Percentiles rank a stretch among this genome's conserved stretches.
Evolutionary conservation across 805 yeast species (phyloP).

Genomic region (Clavispora carvajalis): DNA sequence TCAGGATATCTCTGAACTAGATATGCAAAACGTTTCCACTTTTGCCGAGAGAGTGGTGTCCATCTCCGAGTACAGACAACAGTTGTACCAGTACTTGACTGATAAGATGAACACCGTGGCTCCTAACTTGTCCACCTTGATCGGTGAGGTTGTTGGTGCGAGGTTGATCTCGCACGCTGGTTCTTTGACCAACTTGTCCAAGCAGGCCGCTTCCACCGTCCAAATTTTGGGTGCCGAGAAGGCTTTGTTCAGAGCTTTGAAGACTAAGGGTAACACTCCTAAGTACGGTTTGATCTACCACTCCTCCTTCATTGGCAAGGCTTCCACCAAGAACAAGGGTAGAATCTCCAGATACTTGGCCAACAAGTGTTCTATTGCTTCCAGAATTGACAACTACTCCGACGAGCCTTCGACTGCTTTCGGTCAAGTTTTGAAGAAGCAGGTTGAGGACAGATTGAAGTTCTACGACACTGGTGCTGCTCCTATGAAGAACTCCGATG

Average conservation of each 20-base stretch:
- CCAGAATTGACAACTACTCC: constrained; percentile 95
- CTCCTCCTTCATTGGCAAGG: constrained; percentile 96
- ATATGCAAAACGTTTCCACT: constrained; percentile 83
- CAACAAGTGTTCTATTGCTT: constrained; percentile 97
- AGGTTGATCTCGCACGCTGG: constrained; percentile 97
- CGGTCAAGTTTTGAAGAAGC: constrained; percentile 87
- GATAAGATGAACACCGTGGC: constrained; percentile 98
- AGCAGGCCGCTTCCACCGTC: constrained; percentile 97
- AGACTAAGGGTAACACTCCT: constrained; percentile 98
- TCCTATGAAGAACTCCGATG: constrained; percentile 93
- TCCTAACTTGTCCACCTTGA: constrained; percentile 71
- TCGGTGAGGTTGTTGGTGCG: constrained; percentile 98
- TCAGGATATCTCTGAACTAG: constrained; percentile 93
- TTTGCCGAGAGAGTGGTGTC: constrained; percentile 94
- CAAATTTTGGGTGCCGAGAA: constrained; percentile 99
- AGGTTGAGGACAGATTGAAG: constrained; percentile 95
- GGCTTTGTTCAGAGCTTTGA: constrained; percentile 96
- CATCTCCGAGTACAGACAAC: constrained; percentile 83
- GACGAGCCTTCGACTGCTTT: constrained; percentile 89
- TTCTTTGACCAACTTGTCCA: constrained; percentile 87
- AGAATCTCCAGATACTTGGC: constrained; percentile 98
- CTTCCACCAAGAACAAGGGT: constrained; percentile 97
- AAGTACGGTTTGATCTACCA: constrained; percentile 96
- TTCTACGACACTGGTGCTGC: constrained; percentile 96
- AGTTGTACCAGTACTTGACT: constrained; percentile 76